Evolutionary conservation across 2,329 filamentous ascomycete genomes (phyloP), one percentile per base, ranked within the genome.

Genomic region (Dothistroma pini): DNA sequence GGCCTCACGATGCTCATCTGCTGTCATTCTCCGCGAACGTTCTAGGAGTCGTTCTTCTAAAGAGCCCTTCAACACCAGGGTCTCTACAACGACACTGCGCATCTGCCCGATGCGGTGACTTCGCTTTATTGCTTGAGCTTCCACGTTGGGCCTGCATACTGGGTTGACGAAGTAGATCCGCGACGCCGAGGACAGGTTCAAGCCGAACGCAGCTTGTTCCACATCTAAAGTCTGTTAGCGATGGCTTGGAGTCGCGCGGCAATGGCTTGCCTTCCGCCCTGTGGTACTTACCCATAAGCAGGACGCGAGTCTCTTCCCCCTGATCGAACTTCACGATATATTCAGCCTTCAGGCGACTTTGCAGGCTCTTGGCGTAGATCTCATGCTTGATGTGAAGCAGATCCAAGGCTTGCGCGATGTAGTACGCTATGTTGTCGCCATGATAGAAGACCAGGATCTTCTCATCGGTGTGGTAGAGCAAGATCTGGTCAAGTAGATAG

Each of bases 391-490:
- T 75, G 9, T 84, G 81, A 1, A 88, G 75, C 34, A 93, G 81
- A 66, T 97, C 93, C 0, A 97, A 81, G 32, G 89, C 86, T 71
- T 92, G 87, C 0, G 91, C 89, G 44, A 97, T 84, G 76, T 96
- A 96, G 74, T 85, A 96, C 0, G 91, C 93, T 1, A 89, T 83
- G 68, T 96, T 93, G 62, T 95, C 89, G 34, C 89, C 89, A 63
- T 96, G 91, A 73, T 96, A 97, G 74, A 97, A 97, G 10, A 97
- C 84, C 56, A 97, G 85, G 3, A 96, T 95, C 75, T 97, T 96
- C 70, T 96, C 92, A 0, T 83, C 76, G 0, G 81, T 75, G 57
- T 95, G 85, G 63, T 93, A 81, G 56, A 83, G 79, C 5, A 87
- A 75, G 12, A 97, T 86, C 34, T 85, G 82, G 57, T 92, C 88